Conservation (phyloP, 352 stramenopile genomes). For the Peronosclerospora sorghi region DNA sequence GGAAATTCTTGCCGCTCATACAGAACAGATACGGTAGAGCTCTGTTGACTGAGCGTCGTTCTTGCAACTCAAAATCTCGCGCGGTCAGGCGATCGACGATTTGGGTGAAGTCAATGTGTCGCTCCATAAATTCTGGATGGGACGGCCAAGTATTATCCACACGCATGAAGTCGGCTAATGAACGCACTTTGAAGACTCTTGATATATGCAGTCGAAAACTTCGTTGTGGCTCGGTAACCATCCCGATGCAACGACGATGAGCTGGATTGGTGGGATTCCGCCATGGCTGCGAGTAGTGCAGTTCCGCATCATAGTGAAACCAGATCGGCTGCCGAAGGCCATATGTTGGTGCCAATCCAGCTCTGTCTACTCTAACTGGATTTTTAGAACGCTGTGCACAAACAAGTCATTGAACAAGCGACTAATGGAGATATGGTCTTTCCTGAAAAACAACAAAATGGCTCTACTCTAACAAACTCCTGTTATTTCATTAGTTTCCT, state of each 20-base stretch:
- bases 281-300: not conserved
- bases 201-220: not conserved
- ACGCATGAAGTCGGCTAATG: not conserved
- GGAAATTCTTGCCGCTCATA: not conserved
- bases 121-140: not conserved
- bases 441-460: too few species aligned
- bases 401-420: too few species aligned
- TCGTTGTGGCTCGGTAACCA: not conserved
- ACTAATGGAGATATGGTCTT: too few species aligned
- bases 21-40: not conserved
- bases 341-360: too few species aligned
- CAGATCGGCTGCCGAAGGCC: not conserved
- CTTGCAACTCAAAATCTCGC: not conserved
- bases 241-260: not conserved
- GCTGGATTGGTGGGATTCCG: not conserved
- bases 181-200: not conserved
- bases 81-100: not conserved
- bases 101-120: not conserved
- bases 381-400: too few species aligned
- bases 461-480: too few species aligned
- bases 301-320: not conserved
- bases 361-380: too few species aligned
- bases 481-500: too few species aligned
- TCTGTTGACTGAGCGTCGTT: not conserved
- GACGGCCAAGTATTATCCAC: not conserved